phyloP scores from a whole-genome alignment of 495 filamentous ascomycete genomes.

The Xylaria flabelliformis region DNA sequence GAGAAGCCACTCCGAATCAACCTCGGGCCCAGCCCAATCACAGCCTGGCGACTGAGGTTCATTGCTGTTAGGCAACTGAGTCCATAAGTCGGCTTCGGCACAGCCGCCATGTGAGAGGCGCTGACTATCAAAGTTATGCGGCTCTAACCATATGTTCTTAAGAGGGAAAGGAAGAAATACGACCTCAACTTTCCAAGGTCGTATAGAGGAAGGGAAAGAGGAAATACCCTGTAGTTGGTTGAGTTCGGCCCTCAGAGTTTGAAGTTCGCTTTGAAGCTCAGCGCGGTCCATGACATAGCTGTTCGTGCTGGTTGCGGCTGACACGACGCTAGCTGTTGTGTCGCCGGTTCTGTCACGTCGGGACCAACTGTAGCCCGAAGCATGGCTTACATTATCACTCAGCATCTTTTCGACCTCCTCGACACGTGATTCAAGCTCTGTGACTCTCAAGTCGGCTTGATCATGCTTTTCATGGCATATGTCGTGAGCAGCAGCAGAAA shows the following conservation, averaged over 20 bases:
- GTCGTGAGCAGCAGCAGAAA: constrained; percentile 62
- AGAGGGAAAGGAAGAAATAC: constrained; percentile 72
- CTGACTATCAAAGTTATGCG: constrained; percentile 54
- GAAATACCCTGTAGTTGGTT: constrained; percentile 59
- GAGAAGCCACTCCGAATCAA: constrained; percentile 59
- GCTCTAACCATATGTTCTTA: constrained; percentile 65
- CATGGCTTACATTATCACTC: constrained; percentile 51
- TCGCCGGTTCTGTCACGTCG: constrained; percentile 43
- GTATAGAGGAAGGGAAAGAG: constrained; percentile 58
- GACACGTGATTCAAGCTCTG: constrained; percentile 66
- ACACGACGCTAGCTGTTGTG: constrained; percentile 50
- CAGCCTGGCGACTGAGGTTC: constrained; percentile 51
- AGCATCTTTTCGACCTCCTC: constrained; percentile 65
- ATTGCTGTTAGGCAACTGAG: constrained; percentile 57
- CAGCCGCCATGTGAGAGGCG: constrained; percentile 46
- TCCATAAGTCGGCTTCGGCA: constrained; percentile 62
- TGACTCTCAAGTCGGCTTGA: constrained; percentile 60
- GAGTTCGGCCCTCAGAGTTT: constrained; percentile 62
- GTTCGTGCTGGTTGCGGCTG: constrained; percentile 53
- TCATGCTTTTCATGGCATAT: constrained; percentile 65
- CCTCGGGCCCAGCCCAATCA: constrained; percentile 54
- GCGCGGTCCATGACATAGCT: constrained; percentile 40
- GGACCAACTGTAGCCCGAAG: constrained; percentile 43
- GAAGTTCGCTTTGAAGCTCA: constrained; percentile 58
- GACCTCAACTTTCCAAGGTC: constrained; percentile 74